Percentiles rank a stretch among this genome's conserved stretches.
These are phyloP conservation scores for Nitzschia sp. DNA, from an alignment of 108 stramenopile species.

Conservation along the genomic window DNA sequence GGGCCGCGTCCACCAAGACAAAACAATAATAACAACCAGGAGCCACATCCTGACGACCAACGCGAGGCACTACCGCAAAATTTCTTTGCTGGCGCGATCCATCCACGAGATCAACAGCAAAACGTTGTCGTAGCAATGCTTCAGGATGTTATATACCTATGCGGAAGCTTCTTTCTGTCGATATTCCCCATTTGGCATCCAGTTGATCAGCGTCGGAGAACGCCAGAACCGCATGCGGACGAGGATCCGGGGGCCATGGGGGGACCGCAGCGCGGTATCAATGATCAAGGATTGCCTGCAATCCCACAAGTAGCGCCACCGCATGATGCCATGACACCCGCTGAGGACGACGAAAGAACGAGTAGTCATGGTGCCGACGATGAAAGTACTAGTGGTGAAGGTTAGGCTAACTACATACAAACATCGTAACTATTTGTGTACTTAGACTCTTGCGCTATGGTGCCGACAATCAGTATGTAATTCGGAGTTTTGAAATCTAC, in stretches of 20 bases:
- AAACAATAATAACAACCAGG: not conserved
- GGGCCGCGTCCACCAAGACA: not conserved
- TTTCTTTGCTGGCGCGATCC: constrained; percentile 4
- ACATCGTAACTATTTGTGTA: no score
- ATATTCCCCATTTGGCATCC: constrained; percentile 53
- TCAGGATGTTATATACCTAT: constrained; percentile 28
- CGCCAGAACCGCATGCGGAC: not conserved
- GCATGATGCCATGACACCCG: constrained; percentile 3
- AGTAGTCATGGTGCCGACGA: no score
- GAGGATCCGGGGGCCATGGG: not conserved
- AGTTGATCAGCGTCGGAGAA: not conserved
- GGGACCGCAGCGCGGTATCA: not conserved
- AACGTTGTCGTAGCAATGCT: not conserved
- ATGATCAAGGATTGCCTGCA: not conserved
- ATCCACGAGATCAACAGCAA: not conserved
- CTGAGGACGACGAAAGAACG: no score
- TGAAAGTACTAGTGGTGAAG: no score
- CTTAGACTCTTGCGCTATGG: no score
- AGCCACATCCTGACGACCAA: not conserved
- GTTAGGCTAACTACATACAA: no score
- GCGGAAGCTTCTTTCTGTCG: constrained; percentile 38
- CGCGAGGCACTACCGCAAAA: not conserved
- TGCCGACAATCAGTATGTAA: no score
- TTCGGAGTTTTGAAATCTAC: no score
- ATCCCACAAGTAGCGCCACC: not conserved